Percentiles rank a stretch among this genome's conserved stretches.
Conservation (phyloP, 2,329 filamentous ascomycete genomes). For the Tetracladium maxilliforme region DNA sequence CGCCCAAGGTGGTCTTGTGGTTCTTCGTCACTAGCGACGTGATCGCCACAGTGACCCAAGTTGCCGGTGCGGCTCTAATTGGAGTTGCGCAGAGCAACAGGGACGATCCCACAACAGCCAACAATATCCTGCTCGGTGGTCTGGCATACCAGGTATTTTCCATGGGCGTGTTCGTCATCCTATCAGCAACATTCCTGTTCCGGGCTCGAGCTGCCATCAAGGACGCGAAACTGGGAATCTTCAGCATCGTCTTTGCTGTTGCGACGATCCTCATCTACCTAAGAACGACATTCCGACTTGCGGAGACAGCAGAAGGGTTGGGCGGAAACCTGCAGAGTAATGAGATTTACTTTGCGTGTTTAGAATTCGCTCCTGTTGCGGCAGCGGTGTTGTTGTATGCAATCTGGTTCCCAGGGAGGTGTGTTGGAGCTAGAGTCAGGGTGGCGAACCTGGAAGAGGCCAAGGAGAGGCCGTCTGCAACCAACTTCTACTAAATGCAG, state of each 20-base stretch:
- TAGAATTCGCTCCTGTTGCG: slow-evolving; percentile 39
- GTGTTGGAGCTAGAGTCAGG: too few species aligned
- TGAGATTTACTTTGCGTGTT: slow-evolving; percentile 35
- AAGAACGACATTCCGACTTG: slow-evolving; percentile 36
- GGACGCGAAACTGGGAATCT: slow-evolving; percentile 10
- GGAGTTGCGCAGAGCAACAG: slow-evolving; percentile 30
- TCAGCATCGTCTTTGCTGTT: slow-evolving; percentile 23
- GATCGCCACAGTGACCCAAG: slow-evolving; percentile 35
- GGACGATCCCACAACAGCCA: slow-evolving; percentile 31
- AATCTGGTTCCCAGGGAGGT: slow-evolving; percentile 27
- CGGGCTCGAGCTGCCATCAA: slow-evolving; percentile 16
- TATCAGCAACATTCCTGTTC: slow-evolving; percentile 24
- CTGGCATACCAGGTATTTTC: slow-evolving; percentile 37
- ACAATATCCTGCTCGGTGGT: slow-evolving; percentile 39
- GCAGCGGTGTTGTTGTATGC: slow-evolving; percentile 29
- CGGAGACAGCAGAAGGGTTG: slow-evolving; percentile 35
- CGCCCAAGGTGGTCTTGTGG: slow-evolving; percentile 30
- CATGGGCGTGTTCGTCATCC: slow-evolving; percentile 30
- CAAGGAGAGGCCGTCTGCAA: neutral
- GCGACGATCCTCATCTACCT: slow-evolving; percentile 34
- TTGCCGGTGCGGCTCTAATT: slow-evolving; percentile 37
- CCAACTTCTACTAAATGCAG: too few species aligned
- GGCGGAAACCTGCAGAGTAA: slow-evolving; percentile 26
- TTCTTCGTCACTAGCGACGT: slow-evolving; percentile 39
- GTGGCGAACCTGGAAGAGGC: too few species aligned